These are phyloP conservation scores for Alnus rubra DNA, from an alignment of 306 rosid genomes.

Conservation along the genomic window DNA sequence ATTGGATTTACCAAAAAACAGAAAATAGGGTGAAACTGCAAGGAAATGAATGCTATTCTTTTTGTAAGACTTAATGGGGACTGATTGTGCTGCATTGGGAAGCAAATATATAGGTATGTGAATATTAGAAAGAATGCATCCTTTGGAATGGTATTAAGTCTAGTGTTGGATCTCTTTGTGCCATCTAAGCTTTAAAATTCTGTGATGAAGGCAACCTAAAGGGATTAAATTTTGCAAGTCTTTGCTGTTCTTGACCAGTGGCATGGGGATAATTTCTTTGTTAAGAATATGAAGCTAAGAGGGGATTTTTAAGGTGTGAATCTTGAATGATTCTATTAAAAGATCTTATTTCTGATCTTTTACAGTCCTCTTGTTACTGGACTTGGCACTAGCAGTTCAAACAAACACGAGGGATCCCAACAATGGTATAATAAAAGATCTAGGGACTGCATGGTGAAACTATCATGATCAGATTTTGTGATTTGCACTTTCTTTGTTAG, in stretches of 20 bases:
- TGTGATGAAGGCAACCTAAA: too few relatives aligned
- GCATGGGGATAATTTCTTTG: not conserved
- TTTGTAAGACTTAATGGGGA: not conserved
- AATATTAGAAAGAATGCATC: not conserved
- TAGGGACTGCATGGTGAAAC: not conserved
- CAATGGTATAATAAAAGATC: not conserved
- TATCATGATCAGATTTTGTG: not conserved
- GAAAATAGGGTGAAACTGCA: not conserved
- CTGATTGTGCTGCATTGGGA: not conserved
- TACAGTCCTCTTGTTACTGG: not conserved
- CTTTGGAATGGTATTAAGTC: not conserved
- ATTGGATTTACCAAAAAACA: too few relatives aligned
- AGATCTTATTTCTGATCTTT: not conserved
- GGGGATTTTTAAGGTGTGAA: not conserved
- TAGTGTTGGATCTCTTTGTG: not conserved
- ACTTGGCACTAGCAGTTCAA: not conserved
- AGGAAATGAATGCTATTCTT: not conserved
- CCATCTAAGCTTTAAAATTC: not conserved
- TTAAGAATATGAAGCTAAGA: not conserved
- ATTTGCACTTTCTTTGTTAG: not conserved
- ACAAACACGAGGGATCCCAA: not conserved
- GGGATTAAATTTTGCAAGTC: too few relatives aligned
- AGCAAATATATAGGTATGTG: not conserved
- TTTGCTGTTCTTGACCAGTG: not conserved
- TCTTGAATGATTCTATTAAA: not conserved